Evolutionary conservation across 73 alveolate species (phyloP).

Genomic region (Loxodes magnus): DNA sequence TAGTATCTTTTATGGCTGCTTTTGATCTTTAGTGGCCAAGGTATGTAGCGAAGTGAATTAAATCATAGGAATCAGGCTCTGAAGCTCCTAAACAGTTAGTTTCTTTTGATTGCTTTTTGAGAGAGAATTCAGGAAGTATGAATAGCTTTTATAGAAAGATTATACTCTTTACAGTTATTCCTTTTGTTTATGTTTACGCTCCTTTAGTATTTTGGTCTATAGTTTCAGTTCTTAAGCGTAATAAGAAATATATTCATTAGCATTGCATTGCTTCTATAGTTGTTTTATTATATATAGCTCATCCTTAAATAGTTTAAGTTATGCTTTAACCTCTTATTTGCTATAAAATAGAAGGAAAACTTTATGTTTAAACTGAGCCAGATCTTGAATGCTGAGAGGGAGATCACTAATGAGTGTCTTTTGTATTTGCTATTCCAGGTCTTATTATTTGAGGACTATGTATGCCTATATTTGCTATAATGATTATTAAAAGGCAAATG

Average conservation of each 20-base stretch:
- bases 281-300: conserved; percentile 28
- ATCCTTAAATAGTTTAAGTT: conserved; percentile 39
- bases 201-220: conserved; percentile 21
- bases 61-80: conserved; percentile 18
- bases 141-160: conserved; percentile 20
- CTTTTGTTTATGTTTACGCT: conserved; percentile 12
- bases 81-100: conserved; percentile 23
- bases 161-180: conserved; percentile 22
- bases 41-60: conserved; percentile 14
- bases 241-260: conserved; percentile 14
- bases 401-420: neutral
- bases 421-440: conserved; percentile 35
- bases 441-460: conserved; percentile 18
- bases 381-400: conserved; percentile 30
- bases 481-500: neutral
- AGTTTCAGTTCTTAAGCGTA: conserved; percentile 4
- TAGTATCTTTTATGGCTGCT: conserved; percentile 29
- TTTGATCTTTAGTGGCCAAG: conserved; percentile 54
- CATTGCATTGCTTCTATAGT: conserved; percentile 29
- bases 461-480: neutral
- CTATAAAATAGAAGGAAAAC: conserved; percentile 20
- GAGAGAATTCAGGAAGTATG: conserved; percentile 15
- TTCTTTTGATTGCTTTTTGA: conserved; percentile 36
- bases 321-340: conserved; percentile 41
- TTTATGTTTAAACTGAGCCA: conserved; percentile 20